phyloP scores from a whole-genome alignment of 2,329 filamentous ascomycete species.

The Diplocarpon mali region DNA sequence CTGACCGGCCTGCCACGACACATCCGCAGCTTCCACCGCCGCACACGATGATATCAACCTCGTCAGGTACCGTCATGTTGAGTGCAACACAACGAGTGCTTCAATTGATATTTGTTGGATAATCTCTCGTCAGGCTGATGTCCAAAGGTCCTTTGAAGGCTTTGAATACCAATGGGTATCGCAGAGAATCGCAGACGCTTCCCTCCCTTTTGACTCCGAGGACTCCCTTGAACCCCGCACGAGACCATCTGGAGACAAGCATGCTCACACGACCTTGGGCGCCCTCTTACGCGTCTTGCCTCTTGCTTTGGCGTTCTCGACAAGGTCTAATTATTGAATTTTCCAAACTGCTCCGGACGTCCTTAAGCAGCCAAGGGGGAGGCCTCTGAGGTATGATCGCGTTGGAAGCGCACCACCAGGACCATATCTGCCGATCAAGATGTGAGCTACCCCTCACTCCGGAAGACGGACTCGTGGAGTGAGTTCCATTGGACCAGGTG shows the following conservation, averaged over 20 bases:
- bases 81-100: not conserved
- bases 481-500: slow-evolving; percentile 5
- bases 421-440: not conserved
- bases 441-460: slow-evolving; percentile 8
- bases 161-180: not conserved
- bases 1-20: slow-evolving; percentile 35
- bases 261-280: slow-evolving; percentile 2
- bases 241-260: slow-evolving; percentile 1
- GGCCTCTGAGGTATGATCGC: slow-evolving; percentile 6
- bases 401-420: not conserved
- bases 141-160: not conserved
- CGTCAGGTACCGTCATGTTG: slow-evolving; percentile 26
- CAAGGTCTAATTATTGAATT: slow-evolving; percentile 5
- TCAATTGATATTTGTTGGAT: not conserved
- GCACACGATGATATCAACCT: slow-evolving; percentile 41
- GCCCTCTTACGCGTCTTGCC: slow-evolving; percentile 2
- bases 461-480: slow-evolving; percentile 3
- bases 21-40: slow-evolving; percentile 39
- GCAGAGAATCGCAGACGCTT: slow-evolving; percentile 1
- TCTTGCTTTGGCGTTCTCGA: not conserved
- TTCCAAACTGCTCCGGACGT: slow-evolving; percentile 2
- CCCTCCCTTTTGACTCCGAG: slow-evolving; percentile 2
- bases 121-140: not conserved
- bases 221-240: slow-evolving; percentile 6
- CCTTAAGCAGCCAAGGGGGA: too few relatives aligned